phyloP scores from a whole-genome alignment of 805 yeast genomes.

The Vanderwaltozyma yarrowii region DNA sequence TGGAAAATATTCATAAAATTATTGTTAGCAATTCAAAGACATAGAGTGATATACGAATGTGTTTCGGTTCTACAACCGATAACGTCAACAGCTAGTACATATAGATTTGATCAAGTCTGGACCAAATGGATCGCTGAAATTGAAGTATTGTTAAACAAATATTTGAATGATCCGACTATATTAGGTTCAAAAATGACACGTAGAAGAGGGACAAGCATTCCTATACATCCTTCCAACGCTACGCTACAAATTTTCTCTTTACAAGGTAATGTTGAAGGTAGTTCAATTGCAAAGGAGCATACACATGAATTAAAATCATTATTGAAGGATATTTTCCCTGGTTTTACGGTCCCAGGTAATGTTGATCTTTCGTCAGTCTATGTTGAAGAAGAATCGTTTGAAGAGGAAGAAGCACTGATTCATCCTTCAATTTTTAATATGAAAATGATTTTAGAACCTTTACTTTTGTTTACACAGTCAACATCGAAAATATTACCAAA shows the following conservation, averaged over 20 bases:
- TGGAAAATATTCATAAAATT: conserved; percentile 58
- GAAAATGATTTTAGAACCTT: conserved; percentile 65
- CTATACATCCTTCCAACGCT: background rate
- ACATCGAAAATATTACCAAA: conserved; percentile 35
- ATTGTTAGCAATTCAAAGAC: conserved; percentile 56
- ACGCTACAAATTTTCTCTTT: conserved; percentile 13
- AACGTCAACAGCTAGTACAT: conserved; percentile 18
- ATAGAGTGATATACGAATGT: conserved; percentile 54
- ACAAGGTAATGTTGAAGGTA: conserved; percentile 21
- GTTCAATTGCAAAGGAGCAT: conserved; percentile 23
- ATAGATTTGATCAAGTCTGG: conserved; percentile 37
- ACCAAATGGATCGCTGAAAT: conserved; percentile 30
- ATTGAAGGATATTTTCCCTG: conserved; percentile 63
- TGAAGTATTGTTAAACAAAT: conserved; percentile 13
- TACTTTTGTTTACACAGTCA: conserved; percentile 57
- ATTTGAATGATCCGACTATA: conserved; percentile 13
- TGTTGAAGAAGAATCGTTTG: conserved; percentile 49
- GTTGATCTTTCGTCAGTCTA: conserved; percentile 34
- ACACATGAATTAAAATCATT: conserved; percentile 34
- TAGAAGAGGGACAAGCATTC: background rate
- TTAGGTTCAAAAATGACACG: background rate
- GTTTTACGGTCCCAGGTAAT: conserved; percentile 36
- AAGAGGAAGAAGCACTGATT: conserved; percentile 54
- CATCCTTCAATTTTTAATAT: conserved; percentile 69
- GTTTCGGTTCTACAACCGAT: conserved; percentile 28